These are phyloP conservation scores for Orbilia brochopaga DNA, from an alignment of 2,329 filamentous ascomycete species.

Conservation along the genomic window DNA sequence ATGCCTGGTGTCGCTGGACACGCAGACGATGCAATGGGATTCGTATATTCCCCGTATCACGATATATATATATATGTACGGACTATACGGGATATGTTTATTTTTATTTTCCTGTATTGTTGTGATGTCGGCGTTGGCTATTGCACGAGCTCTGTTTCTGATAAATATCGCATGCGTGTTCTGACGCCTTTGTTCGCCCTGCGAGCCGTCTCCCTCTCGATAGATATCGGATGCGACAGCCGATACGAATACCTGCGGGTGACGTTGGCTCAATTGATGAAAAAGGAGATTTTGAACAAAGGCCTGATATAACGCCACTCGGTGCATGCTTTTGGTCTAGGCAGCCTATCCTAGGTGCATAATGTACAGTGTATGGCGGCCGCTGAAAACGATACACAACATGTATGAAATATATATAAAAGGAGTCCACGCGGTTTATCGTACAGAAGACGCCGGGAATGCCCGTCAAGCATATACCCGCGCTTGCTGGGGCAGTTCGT, in stretches of 20 bases:
- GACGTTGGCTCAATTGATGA: too few relatives aligned
- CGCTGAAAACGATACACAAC: constrained; percentile 15
- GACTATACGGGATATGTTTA: too few relatives aligned
- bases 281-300: constrained; percentile 6
- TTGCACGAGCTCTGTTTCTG: background rate
- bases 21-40: too few relatives aligned
- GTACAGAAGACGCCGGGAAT: constrained; percentile 4
- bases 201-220: too few relatives aligned
- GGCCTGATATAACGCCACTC: constrained; percentile 13
- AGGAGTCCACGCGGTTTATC: constrained; percentile 8
- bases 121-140: background rate
- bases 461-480: constrained; percentile 27
- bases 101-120: background rate
- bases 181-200: background rate
- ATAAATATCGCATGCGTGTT: background rate
- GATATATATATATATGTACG: too few relatives aligned
- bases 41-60: too few relatives aligned
- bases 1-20: too few relatives aligned
- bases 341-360: background rate
- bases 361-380: constrained; percentile 32
- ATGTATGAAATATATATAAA: background rate
- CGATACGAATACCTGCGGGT: background rate
- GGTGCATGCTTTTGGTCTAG: constrained; percentile 12
- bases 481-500: constrained; percentile 26
- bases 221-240: background rate